These are phyloP conservation scores for Colletotrichum eremochloae DNA, from an alignment of 2,329 filamentous ascomycete species.

Conservation along the genomic window DNA sequence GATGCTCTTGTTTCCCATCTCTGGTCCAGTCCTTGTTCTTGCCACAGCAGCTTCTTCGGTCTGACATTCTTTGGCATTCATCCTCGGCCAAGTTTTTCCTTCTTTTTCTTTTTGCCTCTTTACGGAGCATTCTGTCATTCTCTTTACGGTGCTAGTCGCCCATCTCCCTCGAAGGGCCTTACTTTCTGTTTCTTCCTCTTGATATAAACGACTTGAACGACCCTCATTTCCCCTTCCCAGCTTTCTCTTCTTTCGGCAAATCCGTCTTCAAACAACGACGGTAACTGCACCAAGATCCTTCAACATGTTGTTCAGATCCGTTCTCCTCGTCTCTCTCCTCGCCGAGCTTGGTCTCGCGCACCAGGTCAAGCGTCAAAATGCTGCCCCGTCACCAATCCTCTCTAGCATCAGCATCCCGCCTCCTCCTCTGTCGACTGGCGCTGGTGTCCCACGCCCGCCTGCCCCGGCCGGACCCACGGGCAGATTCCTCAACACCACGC, in stretches of 20 bases:
- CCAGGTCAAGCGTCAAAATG: conserved; percentile 24
- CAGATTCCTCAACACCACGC: conserved; percentile 40
- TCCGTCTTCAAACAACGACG: conserved; percentile 11
- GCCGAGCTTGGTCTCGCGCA: conserved; percentile 39
- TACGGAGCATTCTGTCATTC: conserved; percentile 36
- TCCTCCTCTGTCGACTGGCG: conserved; percentile 26
- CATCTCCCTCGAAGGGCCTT: conserved; percentile 39
- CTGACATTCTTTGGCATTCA: conserved; percentile 30
- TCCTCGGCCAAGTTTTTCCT: conserved; percentile 30
- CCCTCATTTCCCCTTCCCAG: neutral
- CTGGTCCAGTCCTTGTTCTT: conserved; percentile 6
- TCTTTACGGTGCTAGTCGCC: conserved; percentile 42
- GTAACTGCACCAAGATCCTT: conserved; percentile 21
- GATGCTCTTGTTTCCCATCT: conserved; percentile 32
- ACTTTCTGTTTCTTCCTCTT: conserved; percentile 38
- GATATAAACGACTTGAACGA: conserved; percentile 20
- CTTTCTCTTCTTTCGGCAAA: conserved; percentile 22
- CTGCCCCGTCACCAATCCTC: conserved; percentile 30
- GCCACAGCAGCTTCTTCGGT: conserved; percentile 34
- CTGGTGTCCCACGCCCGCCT: conserved; percentile 9
- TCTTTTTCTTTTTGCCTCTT: conserved; percentile 28
- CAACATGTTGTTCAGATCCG: conserved; percentile 37
- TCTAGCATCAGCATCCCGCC: conserved; percentile 34
- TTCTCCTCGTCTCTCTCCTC: conserved; percentile 32
- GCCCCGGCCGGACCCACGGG: conserved; percentile 16